Evolutionary conservation across 768 basidiomycete genomes (phyloP).

Genomic region (Termitomyces sp.): DNA sequence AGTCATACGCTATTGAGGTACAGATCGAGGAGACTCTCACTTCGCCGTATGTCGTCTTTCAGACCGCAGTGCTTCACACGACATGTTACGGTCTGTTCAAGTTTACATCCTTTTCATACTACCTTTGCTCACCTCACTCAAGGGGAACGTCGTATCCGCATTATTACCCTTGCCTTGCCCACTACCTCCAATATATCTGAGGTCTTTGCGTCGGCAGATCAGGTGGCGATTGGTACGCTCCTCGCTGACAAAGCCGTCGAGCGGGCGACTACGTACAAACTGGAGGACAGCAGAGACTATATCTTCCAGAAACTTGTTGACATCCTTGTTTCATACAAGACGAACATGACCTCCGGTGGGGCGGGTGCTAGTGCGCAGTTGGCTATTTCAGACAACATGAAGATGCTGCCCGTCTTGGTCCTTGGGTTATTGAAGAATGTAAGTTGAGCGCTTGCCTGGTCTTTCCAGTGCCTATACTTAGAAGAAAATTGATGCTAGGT

Average conservation of each 20-base stretch:
- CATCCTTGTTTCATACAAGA: conserved; percentile 84
- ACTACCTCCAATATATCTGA: conserved; percentile 87
- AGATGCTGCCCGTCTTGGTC: conserved; percentile 86
- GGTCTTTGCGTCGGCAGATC: conserved; percentile 86
- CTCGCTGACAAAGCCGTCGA: conserved; percentile 93
- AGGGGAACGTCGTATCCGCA: conserved; percentile 85
- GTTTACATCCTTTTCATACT: not conserved
- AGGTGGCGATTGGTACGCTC: conserved; percentile 78
- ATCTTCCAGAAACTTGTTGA: conserved; percentile 80
- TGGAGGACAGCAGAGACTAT: conserved; percentile 88
- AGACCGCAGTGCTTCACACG: conserved; percentile 92
- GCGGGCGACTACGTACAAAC: conserved; percentile 73
- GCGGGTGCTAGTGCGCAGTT: conserved; percentile 92
- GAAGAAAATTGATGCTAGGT: conserved; percentile 42
- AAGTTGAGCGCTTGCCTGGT: conserved; percentile 16
- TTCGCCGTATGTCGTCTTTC: conserved; percentile 87
- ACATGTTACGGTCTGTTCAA: conserved; percentile 72
- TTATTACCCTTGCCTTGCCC: conserved; percentile 82
- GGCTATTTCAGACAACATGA: conserved; percentile 89
- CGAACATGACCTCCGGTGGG: conserved; percentile 91
- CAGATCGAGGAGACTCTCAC: conserved; percentile 94
- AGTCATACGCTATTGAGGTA: conserved; percentile 93
- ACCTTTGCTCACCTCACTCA: not conserved
- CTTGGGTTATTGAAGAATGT: conserved; percentile 95
- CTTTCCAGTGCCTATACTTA: not conserved